Base-by-base conservation (phyloP, 495 filamentous ascomycete genomes). In the Penicillium pulvis region DNA sequence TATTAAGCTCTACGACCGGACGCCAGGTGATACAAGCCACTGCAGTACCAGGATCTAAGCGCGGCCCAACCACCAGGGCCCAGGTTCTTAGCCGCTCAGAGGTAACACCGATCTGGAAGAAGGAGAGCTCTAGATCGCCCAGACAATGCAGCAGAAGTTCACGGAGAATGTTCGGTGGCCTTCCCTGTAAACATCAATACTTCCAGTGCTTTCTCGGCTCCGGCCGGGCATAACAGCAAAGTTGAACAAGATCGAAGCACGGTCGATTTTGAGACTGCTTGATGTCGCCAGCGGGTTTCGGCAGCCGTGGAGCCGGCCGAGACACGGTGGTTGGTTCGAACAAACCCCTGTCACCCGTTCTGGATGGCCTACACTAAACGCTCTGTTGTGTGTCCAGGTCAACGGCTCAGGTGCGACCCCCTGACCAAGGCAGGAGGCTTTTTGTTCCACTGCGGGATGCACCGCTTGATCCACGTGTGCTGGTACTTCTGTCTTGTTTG, bases 391-490 rank as follows among this genome's bases (percentile, higher is more conserved):
- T 61, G 31, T 56, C 53, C 57, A 28, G 26, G 33, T 55, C 43
- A 46, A 31, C 43, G 51, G 23, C 39, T 47, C 53, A 31, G 39
- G 8, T 17, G 36, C 30, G 8, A 26, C 44, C 35, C 57, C 55
- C 58, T 64, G 44, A 48, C 52, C 43, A 62, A 56, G 61, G 51
- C 56, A 66, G 54, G 50, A 62, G 54, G 59, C 36, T 58, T 56
- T 47, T 48, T 56, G 45, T 62, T 44, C 41, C 23, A 58, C 43
- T 23, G 56, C 46, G 57, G 47, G 48, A 60, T 42, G 44, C 43
- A 64, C 42, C 53, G 51, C 43, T 41, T 50, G 46, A 57, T 60
- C 67, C 67, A 70, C 67, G 67, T 66, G 65, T 61, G 53, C 45
- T 57, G 33, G 53, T 53, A 20, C 4, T 52, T 52, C 42, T 41